phyloP scores from a whole-genome alignment of 1,139 yeast species.

The Wickerhamiella infanticola region DNA sequence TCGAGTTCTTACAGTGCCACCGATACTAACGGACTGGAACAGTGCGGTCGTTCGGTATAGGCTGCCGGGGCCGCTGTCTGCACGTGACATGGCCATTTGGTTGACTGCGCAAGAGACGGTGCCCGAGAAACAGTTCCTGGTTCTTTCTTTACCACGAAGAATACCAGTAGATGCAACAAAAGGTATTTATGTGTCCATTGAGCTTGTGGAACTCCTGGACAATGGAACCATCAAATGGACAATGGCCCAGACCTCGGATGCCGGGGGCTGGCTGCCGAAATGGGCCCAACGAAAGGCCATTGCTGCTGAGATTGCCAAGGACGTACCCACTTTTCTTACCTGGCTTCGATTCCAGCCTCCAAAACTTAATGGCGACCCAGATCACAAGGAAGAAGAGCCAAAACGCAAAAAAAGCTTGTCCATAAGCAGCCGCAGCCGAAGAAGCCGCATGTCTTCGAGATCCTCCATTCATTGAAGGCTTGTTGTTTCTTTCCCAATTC shows the following conservation, averaged over 20 bases:
- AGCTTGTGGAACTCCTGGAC: slow-evolving; percentile 30
- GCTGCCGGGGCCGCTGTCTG: slow-evolving; percentile 34
- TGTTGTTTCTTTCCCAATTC: too few species aligned
- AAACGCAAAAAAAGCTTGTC: background rate
- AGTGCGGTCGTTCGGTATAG: slow-evolving; percentile 28
- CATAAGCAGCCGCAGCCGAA: background rate
- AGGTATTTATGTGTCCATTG: slow-evolving; percentile 42
- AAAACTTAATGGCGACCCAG: background rate
- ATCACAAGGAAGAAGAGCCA: background rate
- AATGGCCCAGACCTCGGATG: slow-evolving; percentile 49
- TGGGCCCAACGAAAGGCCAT: slow-evolving; percentile 45
- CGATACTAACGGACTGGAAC: slow-evolving; percentile 8
- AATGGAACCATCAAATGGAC: slow-evolving; percentile 38
- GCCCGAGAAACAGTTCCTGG: slow-evolving; percentile 30
- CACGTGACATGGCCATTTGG: slow-evolving; percentile 46
- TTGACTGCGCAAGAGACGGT: slow-evolving; percentile 31
- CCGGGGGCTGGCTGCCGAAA: slow-evolving; percentile 51
- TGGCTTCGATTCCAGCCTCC: slow-evolving; percentile 26
- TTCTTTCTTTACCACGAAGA: slow-evolving; percentile 35
- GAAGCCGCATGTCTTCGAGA: background rate
- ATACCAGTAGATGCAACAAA: slow-evolving; percentile 15
- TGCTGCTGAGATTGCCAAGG: slow-evolving; percentile 44
- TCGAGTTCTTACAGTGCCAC: slow-evolving; percentile 16
- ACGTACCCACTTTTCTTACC: slow-evolving; percentile 46
- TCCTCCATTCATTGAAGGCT: background rate